Base-by-base conservation (phyloP, 805 yeast genomes). In the Maudiozyma serrabonitensis region DNA sequence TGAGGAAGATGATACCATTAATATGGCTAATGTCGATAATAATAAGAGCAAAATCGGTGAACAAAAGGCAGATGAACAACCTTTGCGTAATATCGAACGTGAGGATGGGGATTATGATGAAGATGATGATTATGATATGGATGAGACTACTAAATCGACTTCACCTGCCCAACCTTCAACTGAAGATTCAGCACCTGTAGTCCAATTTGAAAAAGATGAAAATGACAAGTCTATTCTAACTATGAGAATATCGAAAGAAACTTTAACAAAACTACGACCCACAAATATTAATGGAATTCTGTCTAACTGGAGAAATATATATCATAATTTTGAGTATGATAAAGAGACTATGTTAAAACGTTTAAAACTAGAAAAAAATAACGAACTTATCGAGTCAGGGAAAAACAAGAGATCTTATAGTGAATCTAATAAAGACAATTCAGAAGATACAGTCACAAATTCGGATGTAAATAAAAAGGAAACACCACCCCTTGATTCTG, bases 271-370 rank as follows among this genome's bases (percentile, higher is more conserved):
- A 48, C 51, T 69, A 32, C 63, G 64, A 53, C 50, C 61, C 5
- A 63, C 54, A 21, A 69, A 71, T 43, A 60, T 66, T 42, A 68
- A 65, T 41, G 55, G 56, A 2, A 54, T 71, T 5, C 78, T 84
- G 50, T 78, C 74, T 51, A 84, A 80, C 59, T 83, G 84, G 69
- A 81, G 81, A 66, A 82, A 79, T 55, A 78, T 84, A 4, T 85
- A 85, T 59, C 93, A 85, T 60, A 80, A 75, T 56, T 84, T 84
- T 60, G 95, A 86, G 62, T 77, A 80, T 59, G 95, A 86, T 63
- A 67, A 61, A 50, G 95, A 87, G 47, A 86, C 90, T 1, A 71
- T 87, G 48, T 71, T 82, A 48, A 85, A 87, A 58, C 75, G 93
- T 60, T 68, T 87, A 52, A 85, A 82, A 59, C 70, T 90, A 32